Percentiles rank a stretch among this genome's conserved stretches.
These are phyloP conservation scores for Rhododendron mucronatum DNA, from an alignment of 148 eudicot species.

Conservation along the genomic window DNA sequence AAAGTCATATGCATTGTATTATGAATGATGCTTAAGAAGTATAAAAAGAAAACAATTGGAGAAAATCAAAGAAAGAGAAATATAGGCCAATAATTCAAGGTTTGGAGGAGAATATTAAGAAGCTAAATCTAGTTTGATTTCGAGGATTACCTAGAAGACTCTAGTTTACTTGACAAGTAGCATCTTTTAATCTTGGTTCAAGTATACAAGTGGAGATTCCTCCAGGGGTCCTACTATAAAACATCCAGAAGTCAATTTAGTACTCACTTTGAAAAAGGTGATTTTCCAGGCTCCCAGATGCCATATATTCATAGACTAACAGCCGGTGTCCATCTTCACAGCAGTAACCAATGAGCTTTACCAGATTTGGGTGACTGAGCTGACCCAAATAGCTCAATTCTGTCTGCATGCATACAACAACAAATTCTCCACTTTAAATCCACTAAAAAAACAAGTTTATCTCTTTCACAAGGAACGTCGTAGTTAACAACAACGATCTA, in stretches of 20 bases:
- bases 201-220: not conserved
- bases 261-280: conserved; percentile 84
- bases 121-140: not conserved
- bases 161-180: not conserved
- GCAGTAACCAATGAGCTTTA: conserved; percentile 76
- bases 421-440: conserved; percentile 1
- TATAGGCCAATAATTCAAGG: not conserved
- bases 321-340: conserved; percentile 80
- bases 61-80: not conserved
- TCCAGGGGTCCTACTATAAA: not conserved
- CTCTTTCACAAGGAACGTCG: not conserved
- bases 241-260: not conserved
- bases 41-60: not conserved
- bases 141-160: too few species aligned
- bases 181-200: not conserved
- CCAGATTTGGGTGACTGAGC: conserved; percentile 73
- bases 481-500: not conserved
- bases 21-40: not conserved
- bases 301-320: conserved; percentile 81
- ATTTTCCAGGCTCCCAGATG: conserved; percentile 73
- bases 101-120: not conserved
- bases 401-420: conserved; percentile 40
- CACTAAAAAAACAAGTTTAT: not conserved
- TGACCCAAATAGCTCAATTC: conserved; percentile 79
- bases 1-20: not conserved